Percentiles rank a stretch among this genome's conserved stretches.
These are phyloP conservation scores for Saccharum hybrid DNA, from an alignment of 202 grass and related monocot genomes.

Conservation along the genomic window DNA sequence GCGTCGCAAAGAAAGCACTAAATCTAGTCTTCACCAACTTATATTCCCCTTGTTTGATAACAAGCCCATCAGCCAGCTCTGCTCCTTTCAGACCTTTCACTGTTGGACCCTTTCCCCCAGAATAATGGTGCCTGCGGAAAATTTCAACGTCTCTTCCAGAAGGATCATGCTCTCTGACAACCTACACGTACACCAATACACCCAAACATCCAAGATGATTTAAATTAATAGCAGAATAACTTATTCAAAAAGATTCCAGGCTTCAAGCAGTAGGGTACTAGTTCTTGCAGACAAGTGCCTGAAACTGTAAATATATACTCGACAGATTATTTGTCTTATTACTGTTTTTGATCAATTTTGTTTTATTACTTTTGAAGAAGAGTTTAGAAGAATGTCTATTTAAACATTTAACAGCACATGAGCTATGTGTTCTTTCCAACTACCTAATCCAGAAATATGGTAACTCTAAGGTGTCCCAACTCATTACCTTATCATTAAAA, in stretches of 20 bases:
- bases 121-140: slow-evolving; percentile 76
- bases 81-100: slow-evolving; percentile 77
- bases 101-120: slow-evolving; percentile 77
- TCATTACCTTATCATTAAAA: not conserved
- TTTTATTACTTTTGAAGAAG: not conserved
- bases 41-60: slow-evolving; percentile 81
- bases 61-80: slow-evolving; percentile 75
- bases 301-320: no score
- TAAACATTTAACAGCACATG: not conserved
- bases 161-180: slow-evolving; percentile 94
- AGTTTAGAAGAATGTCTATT: not conserved
- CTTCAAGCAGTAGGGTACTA: not conserved
- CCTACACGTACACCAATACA: slow-evolving; percentile 52
- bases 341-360: no score
- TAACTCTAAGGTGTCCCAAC: not conserved
- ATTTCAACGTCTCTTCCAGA: slow-evolving; percentile 86
- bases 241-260: not conserved
- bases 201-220: not conserved
- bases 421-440: not conserved
- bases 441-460: slow-evolving; percentile 21
- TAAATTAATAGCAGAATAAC: not conserved
- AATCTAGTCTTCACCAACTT: slow-evolving; percentile 96
- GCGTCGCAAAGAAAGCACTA: slow-evolving; percentile 87
- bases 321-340: no score
- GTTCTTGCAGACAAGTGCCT: no score